Conservation (phyloP, 352 stramenopile genomes). For the Pythium insidiosum region DNA sequence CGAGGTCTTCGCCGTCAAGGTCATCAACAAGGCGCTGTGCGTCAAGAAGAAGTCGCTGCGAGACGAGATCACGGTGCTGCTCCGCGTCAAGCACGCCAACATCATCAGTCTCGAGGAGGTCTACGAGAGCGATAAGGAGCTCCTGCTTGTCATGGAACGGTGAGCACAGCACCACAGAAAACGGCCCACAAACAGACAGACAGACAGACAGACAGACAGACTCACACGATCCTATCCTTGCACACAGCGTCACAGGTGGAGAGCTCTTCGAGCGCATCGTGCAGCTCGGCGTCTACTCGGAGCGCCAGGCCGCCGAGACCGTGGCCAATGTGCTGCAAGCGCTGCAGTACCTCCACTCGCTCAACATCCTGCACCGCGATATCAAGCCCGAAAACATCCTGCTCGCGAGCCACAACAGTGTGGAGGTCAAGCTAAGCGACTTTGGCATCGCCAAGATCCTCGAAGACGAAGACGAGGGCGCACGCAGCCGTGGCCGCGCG, state of each 20-base stretch:
- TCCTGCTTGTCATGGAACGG: constrained; percentile 85
- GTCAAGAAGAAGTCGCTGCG: constrained; percentile 82
- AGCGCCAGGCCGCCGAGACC: constrained; percentile 69
- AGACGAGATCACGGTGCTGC: constrained; percentile 83
- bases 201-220: too few species aligned
- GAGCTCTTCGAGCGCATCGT: constrained; percentile 84
- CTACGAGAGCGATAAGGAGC: constrained; percentile 81
- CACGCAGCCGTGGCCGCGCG: constrained; percentile 52
- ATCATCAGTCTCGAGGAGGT: constrained; percentile 85
- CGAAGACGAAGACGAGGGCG: constrained; percentile 65
- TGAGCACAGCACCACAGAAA: too few species aligned
- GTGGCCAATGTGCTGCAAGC: constrained; percentile 65
- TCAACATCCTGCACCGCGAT: too few species aligned
- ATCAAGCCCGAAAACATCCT: too few species aligned
- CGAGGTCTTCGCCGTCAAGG: constrained; percentile 80
- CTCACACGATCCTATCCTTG: too few species aligned
- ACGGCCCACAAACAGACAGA: too few species aligned
- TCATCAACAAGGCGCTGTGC: constrained; percentile 85
- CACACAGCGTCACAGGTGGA: constrained; percentile 70
- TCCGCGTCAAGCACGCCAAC: constrained; percentile 81
- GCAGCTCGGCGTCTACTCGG: constrained; percentile 72
- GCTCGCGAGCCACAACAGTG: too few species aligned
- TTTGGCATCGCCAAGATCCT: constrained; percentile 82
- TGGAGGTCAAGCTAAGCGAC: too few species aligned
- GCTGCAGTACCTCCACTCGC: constrained; percentile 70